Conservation (phyloP, 495 filamentous ascomycete species). For the Amphirosellinia nigrospora region DNA sequence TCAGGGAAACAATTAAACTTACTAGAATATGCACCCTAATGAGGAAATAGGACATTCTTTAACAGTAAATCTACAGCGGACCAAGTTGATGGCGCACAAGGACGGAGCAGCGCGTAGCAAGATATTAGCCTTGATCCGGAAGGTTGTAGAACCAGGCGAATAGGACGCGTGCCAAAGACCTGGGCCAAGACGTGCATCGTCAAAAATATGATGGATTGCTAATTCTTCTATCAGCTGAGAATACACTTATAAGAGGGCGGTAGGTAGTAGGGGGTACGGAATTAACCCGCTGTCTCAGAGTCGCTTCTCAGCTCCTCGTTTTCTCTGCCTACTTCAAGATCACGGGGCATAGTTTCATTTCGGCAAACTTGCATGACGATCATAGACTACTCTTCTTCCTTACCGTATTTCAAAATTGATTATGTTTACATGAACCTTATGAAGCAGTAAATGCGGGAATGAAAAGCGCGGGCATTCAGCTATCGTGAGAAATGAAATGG, state of each 20-base stretch:
- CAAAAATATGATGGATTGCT: not conserved
- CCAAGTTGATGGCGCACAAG: not conserved
- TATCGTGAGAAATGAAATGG: not conserved
- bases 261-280: not conserved
- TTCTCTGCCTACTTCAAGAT: not conserved
- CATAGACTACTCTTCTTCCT: slow-evolving; percentile 1
- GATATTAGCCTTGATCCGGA: slow-evolving; percentile 6
- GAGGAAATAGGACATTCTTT: too few relatives aligned
- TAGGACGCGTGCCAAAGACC: not conserved
- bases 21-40: not conserved
- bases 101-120: not conserved
- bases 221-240: not conserved
- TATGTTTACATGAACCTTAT: not conserved
- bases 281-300: not conserved
- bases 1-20: not conserved
- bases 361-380: not conserved
- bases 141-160: not conserved
- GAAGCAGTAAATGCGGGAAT: not conserved
- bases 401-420: not conserved
- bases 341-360: not conserved
- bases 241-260: not conserved
- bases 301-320: not conserved
- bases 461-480: not conserved
- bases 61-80: too few relatives aligned
- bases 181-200: not conserved